A percentile compares a stretch with the other conserved stretches of the same genome.
Conservation (phyloP, 345 rosid species). For the Bretschneidera sinensis region DNA sequence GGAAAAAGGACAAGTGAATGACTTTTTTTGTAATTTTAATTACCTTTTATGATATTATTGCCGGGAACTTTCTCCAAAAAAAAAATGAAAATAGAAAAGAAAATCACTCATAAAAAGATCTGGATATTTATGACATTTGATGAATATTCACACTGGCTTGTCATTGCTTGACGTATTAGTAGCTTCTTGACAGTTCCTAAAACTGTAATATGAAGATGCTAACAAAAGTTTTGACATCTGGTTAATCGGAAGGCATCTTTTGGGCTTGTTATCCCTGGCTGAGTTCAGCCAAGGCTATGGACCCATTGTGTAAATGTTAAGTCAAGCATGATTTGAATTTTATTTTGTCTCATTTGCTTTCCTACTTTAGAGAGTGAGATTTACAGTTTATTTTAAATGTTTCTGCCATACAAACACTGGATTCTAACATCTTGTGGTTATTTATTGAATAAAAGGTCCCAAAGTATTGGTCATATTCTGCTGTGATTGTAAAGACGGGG, state of each 20-base stretch:
- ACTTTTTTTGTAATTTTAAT: too few species aligned
- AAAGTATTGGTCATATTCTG: conserved; percentile 48
- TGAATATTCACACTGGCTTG: too few species aligned
- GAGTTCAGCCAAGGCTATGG: neutral
- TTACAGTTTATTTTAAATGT: neutral
- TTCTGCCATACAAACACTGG: neutral
- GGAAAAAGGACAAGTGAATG: too few species aligned
- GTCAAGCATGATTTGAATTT: neutral
- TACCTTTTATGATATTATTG: too few species aligned
- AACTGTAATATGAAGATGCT: too few species aligned
- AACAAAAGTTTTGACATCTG: neutral
- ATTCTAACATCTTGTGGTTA: conserved; percentile 9
- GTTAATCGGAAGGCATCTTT: neutral
- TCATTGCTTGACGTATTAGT: too few species aligned
- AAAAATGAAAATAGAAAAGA: too few species aligned
- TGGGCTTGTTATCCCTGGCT: neutral
- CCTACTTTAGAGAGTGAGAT: neutral
- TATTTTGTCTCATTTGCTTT: neutral
- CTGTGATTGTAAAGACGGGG: conserved; percentile 32
- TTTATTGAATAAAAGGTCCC: conserved; percentile 48
- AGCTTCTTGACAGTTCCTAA: too few species aligned
- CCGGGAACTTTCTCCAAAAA: too few species aligned
- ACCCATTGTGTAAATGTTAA: neutral
- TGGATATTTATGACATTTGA: too few species aligned
- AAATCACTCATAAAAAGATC: too few species aligned